Percentiles rank a stretch among this genome's conserved stretches.
These are phyloP conservation scores for Onygenales sp. DNA, from an alignment of 2,329 filamentous ascomycete genomes.

Conservation along the genomic window DNA sequence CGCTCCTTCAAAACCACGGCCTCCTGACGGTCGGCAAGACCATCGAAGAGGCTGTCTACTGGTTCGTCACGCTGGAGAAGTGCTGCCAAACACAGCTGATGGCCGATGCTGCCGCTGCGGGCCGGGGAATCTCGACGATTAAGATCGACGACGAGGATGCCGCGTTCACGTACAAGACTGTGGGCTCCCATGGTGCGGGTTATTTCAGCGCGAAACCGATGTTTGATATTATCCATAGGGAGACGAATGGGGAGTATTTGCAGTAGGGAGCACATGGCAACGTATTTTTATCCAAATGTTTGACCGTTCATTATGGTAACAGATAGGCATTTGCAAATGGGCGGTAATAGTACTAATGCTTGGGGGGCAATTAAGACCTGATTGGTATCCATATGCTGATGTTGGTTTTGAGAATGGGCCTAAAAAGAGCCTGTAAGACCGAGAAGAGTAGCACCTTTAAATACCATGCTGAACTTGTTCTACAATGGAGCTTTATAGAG, in stretches of 20 bases:
- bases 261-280: conserved; percentile 19
- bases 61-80: conserved; percentile 46
- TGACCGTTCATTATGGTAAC: not conserved
- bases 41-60: conserved; percentile 44
- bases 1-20: conserved; percentile 46
- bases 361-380: too few relatives aligned
- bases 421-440: too few relatives aligned
- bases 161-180: conserved; percentile 54
- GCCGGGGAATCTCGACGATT: conserved; percentile 53
- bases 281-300: not conserved
- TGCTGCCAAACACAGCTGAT: conserved; percentile 45
- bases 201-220: conserved; percentile 64
- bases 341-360: too few relatives aligned
- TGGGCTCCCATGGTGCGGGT: conserved; percentile 53
- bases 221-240: conserved; percentile 60
- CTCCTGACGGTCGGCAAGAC: conserved; percentile 41
- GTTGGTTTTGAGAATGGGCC: too few relatives aligned
- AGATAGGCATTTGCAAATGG: too few relatives aligned
- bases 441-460: too few relatives aligned
- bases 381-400: too few relatives aligned
- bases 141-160: conserved; percentile 62
- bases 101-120: conserved; percentile 43
- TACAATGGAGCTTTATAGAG: too few relatives aligned
- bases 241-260: conserved; percentile 49
- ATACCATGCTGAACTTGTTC: too few relatives aligned